Evolutionary conservation across 139 green algal species (phyloP), one percentile per base, ranked within the genome.

Genomic region (Chlorella vulgaris): DNA sequence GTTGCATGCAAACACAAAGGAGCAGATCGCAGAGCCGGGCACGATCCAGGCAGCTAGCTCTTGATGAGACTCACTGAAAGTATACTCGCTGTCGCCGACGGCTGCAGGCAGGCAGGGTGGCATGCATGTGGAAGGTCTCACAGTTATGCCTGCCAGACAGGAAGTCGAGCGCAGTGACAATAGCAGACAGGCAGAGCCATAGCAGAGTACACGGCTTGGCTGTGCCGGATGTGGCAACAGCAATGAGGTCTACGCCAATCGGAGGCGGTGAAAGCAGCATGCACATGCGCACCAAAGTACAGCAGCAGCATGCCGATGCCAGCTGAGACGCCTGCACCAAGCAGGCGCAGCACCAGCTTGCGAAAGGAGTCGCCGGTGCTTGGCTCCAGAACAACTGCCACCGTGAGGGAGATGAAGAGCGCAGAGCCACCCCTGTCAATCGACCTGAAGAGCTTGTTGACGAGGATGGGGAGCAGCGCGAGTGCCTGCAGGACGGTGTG

Each of bases 341-440:
- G 31, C 21, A 50, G 3, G 2, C 81, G 75, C 53, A 82, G 26
- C 8, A 58, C 33, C 33, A 81, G 29, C 55, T 86, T 86, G 22
- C 76, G 31, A 31, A 86, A 63, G 4, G 55, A 61, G 29, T 74
- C 47, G 1, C 81, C 81, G 0, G 33, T 82, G 31, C 26, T 55
- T 7, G 81, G 81, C 47, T 86, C 81, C 40, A 82, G 47, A 39
- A 81, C 75, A 35, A 85, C 74, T 1, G 66, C 73, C 47, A 82
- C 76, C 43, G 47, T 75, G 33, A 75, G 43, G 8, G 63, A 42
- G 7, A 47, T 68, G 63, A 51, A 66, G 22, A 67, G 36, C 5
- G 42, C 36, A 4, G 63, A 65, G 0, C 65, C 76, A 4, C 43
- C 63, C 26, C 31, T 51, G 63, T 79, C 73, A 10, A 79, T 7